Evolutionary conservation across 352 stramenopile species (phyloP).

Genomic region (Phytophthora vignae): DNA sequence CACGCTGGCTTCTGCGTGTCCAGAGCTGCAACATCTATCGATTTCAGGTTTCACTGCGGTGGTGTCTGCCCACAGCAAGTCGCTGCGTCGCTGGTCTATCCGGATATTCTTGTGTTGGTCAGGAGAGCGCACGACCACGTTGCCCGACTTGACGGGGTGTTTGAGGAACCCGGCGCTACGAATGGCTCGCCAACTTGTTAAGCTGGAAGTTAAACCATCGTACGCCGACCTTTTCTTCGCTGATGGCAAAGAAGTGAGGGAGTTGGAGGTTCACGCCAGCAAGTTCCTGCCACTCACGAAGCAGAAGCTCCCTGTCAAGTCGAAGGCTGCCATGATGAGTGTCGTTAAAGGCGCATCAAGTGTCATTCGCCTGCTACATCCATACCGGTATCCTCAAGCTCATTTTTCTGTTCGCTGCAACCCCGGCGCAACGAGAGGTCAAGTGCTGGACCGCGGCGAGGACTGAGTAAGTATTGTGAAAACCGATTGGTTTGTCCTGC

Average conservation of each 20-base stretch:
- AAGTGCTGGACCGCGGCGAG: no score
- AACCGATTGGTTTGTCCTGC: no score
- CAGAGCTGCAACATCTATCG: neutral
- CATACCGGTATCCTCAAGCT: no score
- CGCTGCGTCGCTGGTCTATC: neutral
- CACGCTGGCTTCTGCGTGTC: neutral
- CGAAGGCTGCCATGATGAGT: no score
- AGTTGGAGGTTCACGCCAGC: neutral
- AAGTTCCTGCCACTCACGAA: neutral
- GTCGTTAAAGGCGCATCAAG: no score
- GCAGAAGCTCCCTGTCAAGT: neutral
- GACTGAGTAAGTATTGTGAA: no score
- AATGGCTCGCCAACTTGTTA: neutral
- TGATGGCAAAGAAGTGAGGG: neutral
- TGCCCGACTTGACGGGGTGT: neutral
- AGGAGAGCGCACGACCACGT: neutral
- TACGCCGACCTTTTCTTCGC: neutral
- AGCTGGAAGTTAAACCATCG: neutral
- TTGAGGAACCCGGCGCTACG: constrained; percentile 10
- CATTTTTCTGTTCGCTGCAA: no score
- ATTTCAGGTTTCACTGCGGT: neutral
- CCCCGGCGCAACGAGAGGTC: no score
- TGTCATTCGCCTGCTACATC: no score
- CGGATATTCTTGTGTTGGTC: neutral
- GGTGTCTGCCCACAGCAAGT: neutral